Evolutionary conservation across 768 basidiomycete species (phyloP), one percentile per base, ranked within the genome.

Genomic region (Hydnomerulius pinastri): DNA sequence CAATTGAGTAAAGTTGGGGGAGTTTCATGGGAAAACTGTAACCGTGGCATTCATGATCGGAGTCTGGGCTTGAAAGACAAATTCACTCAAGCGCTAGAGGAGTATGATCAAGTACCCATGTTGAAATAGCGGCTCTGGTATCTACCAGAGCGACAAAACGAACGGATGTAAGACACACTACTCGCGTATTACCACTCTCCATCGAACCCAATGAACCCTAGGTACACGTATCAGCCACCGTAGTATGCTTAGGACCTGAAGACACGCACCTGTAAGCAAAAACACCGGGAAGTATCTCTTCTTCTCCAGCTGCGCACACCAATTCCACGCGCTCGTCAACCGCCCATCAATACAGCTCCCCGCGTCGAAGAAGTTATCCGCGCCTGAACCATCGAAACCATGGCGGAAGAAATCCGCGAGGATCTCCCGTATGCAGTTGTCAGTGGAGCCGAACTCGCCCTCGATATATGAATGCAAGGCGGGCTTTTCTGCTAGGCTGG

Each of bases 301-400:
- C 75, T 92, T 93, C 74, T 92, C 91, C 57, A 93, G 67, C 39
- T 76, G 77, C 42, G 85, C 83, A 71, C 91, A 93, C 91, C 91
- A 93, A 64, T 93, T 91, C 91, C 91, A 93, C 4, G 91, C 91
- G 65, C 89, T 91, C 25, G 91, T 93, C 60, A 93, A 68, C 4
- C 91, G 78, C 11, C 90, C 90, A 60, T 92, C 90, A 57, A 92
- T 92, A 58, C 79, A 81, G 20, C 87, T 90, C 15, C 91, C 90
- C 32, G 90, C 91, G 63, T 92, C 90, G 64, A 87, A 91, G 73
- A 90, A 92, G 66, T 90, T 92, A 62, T 92, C 90, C 3, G 90
- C 91, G n/a, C 91, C 91, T 21, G 87, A 90, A 1, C 91, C 91
- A 66, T 93, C 90, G 63, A 92, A 92, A 1, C 85, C 91, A 58